phyloP scores from a whole-genome alignment of 2,329 filamentous ascomycete genomes.

The Mariannaea sp. region DNA sequence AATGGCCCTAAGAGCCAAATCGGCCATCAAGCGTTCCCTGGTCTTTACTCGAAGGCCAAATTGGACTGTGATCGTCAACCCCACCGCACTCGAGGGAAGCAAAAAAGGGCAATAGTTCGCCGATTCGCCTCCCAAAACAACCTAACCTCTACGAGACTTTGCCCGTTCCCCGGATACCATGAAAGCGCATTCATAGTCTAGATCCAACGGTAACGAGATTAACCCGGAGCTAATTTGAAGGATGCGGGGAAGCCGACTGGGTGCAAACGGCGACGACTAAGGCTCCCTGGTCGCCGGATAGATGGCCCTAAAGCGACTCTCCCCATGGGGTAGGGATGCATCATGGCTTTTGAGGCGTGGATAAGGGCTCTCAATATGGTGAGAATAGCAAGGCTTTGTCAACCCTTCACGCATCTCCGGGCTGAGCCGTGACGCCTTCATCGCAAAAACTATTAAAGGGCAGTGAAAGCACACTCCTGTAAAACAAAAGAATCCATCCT shows the following conservation, averaged over 20 bases:
- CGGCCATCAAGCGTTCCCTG: too few relatives aligned
- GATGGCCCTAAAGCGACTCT: neutral
- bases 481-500: neutral
- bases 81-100: too few relatives aligned
- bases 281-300: neutral
- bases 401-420: neutral
- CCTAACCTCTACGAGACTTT: neutral
- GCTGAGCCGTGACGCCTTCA: neutral
- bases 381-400: neutral
- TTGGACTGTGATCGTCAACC: too few relatives aligned
- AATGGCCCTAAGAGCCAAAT: too few relatives aligned
- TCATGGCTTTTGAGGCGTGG: slow-evolving; percentile 9
- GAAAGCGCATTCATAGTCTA: too few relatives aligned
- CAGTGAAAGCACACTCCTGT: neutral
- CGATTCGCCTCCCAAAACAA: neutral
- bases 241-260: neutral
- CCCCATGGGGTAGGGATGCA: neutral
- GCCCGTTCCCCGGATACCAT: neutral
- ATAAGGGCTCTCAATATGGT: neutral
- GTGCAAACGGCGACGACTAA: neutral
- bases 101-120: neutral
- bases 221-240: neutral
- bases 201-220: neutral
- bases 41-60: too few relatives aligned
- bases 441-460: slow-evolving; percentile 11